Evolutionary conservation across 1,284 basidiomycete species (phyloP).

Genomic region (Schizophyllum amplum): DNA sequence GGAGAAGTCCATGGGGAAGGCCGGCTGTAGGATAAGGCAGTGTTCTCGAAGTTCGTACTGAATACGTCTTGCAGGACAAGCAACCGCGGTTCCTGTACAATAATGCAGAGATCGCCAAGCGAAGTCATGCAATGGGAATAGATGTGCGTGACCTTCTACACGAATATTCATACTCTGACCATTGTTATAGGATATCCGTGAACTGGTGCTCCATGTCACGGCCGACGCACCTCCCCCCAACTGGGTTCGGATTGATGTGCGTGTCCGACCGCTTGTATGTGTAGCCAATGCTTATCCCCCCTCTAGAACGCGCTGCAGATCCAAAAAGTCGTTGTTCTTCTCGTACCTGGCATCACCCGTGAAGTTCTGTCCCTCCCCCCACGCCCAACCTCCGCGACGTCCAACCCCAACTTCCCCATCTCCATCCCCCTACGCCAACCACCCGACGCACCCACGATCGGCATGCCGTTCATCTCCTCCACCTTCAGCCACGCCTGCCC

Average conservation of each 20-base stretch:
- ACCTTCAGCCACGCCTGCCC: slow-evolving; percentile 90
- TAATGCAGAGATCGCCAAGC: slow-evolving; percentile 61
- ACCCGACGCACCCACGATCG: slow-evolving; percentile 17
- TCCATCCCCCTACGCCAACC: slow-evolving; percentile 45
- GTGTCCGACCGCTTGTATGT: slow-evolving; percentile 12
- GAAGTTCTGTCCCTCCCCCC: slow-evolving; percentile 64
- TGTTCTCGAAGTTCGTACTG: slow-evolving; percentile 4
- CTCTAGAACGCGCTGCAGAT: slow-evolving; percentile 63
- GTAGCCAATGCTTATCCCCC: slow-evolving; percentile 6
- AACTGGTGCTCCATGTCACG: slow-evolving; percentile 74
- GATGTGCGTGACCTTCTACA: slow-evolving; percentile 42
- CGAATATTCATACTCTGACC: slow-evolving; percentile 6
- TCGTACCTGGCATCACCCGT: slow-evolving; percentile 77
- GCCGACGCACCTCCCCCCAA: slow-evolving; percentile 74
- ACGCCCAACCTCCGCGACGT: slow-evolving; percentile 51
- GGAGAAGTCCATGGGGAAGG: background rate
- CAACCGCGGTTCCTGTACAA: slow-evolving; percentile 76
- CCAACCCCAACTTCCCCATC: slow-evolving; percentile 60
- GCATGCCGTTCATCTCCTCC: slow-evolving; percentile 67
- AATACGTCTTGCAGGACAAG: slow-evolving; percentile 31
- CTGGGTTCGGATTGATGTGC: slow-evolving; percentile 79
- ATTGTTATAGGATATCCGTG: slow-evolving; percentile 68
- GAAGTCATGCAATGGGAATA: slow-evolving; percentile 67
- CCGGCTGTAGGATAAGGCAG: background rate
- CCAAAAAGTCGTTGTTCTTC: slow-evolving; percentile 67